A percentile compares a stretch with the other conserved stretches of the same genome.
Conservation (phyloP, 2,329 filamentous ascomycete species). For the Colletotrichum cuscutae region DNA sequence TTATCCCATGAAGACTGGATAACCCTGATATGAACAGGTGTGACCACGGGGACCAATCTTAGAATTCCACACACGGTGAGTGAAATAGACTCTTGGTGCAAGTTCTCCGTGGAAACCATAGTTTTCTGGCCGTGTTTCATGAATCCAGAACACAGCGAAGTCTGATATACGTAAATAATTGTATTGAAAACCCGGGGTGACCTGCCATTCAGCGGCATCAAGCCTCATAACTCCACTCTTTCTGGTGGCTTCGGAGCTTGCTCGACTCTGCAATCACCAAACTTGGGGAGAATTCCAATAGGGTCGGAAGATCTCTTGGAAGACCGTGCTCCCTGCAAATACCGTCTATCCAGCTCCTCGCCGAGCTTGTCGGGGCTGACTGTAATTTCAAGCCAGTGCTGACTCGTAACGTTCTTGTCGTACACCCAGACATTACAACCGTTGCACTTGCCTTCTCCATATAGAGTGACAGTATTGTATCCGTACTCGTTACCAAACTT, state of each 20-base stretch:
- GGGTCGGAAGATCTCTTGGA: slow-evolving; percentile 2
- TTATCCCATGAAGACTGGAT: too few relatives aligned
- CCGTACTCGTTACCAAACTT: slow-evolving; percentile 49
- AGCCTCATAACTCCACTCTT: neutral
- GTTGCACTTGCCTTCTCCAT: slow-evolving; percentile 35
- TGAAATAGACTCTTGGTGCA: too few relatives aligned
- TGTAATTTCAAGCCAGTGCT: slow-evolving; percentile 51
- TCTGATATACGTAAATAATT: too few relatives aligned
- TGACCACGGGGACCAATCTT: too few relatives aligned
- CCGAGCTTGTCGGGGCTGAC: slow-evolving; percentile 41
- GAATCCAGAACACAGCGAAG: too few relatives aligned
- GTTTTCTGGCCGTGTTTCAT: too few relatives aligned
- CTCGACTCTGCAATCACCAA: slow-evolving; percentile 14
- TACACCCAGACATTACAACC: slow-evolving; percentile 55
- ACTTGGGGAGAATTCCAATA: neutral
- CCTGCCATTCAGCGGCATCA: neutral
- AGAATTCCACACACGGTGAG: too few relatives aligned
- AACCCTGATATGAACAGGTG: too few relatives aligned
- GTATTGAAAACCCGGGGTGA: too few relatives aligned
- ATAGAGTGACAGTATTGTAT: slow-evolving; percentile 49
- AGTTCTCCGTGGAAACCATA: too few relatives aligned
- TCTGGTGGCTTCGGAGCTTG: neutral
- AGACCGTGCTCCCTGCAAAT: slow-evolving; percentile 40
- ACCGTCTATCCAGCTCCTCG: slow-evolving; percentile 42
- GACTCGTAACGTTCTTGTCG: slow-evolving; percentile 47